These are phyloP conservation scores for Penicillium coprophilum DNA, from an alignment of 495 filamentous ascomycete genomes.

Conservation along the genomic window DNA sequence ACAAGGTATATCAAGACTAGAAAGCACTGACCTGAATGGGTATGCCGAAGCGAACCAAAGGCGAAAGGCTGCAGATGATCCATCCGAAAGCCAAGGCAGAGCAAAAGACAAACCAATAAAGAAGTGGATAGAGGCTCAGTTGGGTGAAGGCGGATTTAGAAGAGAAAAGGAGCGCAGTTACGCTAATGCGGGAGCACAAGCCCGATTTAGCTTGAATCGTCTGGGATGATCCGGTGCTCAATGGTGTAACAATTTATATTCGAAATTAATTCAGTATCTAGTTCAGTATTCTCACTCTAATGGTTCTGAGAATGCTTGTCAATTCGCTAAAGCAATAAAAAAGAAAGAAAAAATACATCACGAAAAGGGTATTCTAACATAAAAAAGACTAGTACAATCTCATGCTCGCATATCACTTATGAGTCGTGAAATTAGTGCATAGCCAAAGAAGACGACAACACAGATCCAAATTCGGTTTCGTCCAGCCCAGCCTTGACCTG, in stretches of 20 bases:
- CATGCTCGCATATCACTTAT: constrained; percentile 56
- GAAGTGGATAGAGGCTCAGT: constrained; percentile 6
- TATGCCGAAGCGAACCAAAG: constrained; percentile 19
- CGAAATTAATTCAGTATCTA: too few species aligned
- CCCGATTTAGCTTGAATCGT: constrained; percentile 24
- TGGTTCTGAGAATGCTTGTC: too few species aligned
- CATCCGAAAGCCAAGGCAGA: constrained; percentile 28
- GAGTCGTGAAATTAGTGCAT: constrained; percentile 74
- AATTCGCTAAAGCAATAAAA: constrained; percentile 18
- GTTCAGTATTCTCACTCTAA: too few species aligned
- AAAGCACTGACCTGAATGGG: constrained; percentile 33
- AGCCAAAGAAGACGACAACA: constrained; percentile 66
- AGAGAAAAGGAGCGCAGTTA: constrained; percentile 29
- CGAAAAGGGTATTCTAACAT: constrained; percentile 7
- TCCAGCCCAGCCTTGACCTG: constrained; percentile 75
- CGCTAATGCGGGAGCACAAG: constrained; percentile 27
- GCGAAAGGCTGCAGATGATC: constrained; percentile 30
- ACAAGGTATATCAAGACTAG: background rate
- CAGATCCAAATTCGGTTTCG: constrained; percentile 73
- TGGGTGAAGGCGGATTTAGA: constrained; percentile 22
- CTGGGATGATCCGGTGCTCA: constrained; percentile 22
- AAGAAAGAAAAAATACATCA: background rate
- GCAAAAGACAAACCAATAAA: constrained; percentile 21
- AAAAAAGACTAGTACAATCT: constrained; percentile 6
- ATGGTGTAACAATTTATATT: constrained; percentile 21